These are phyloP conservation scores for Micractinium conductrix DNA, from an alignment of 139 green algal species.

Conservation along the genomic window DNA sequence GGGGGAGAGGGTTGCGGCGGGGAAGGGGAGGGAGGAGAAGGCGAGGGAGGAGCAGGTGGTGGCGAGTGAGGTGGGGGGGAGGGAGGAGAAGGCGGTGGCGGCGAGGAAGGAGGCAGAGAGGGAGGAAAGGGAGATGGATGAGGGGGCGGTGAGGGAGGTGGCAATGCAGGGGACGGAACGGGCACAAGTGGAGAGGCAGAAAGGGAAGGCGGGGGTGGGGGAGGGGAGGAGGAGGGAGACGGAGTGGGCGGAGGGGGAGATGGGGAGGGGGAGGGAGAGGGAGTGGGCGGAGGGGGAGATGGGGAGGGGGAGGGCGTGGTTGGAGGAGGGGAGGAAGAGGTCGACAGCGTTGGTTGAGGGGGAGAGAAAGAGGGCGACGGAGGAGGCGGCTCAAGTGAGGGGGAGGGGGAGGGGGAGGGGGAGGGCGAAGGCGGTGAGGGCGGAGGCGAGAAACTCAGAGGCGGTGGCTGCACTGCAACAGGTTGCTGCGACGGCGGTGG, in stretches of 20 bases:
- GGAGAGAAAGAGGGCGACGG: too few species aligned
- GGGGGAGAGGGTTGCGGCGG: not conserved
- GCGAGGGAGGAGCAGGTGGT: not conserved
- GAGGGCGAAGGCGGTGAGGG: too few species aligned
- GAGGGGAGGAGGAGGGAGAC: not conserved
- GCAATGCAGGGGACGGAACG: not conserved
- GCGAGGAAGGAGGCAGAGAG: not conserved
- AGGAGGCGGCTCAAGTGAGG: too few species aligned
- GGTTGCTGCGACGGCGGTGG: not conserved
- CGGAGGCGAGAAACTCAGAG: too few species aligned
- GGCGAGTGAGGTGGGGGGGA: not conserved
- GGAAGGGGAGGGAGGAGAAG: not conserved
- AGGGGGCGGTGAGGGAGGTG: not conserved
- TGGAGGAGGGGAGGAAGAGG: not conserved
- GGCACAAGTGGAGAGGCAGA: not conserved
- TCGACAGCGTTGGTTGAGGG: too few species aligned
- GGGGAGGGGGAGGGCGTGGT: not conserved
- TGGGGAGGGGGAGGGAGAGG: not conserved
- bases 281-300: not conserved
- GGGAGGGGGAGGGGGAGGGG: too few species aligned
- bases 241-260: not conserved
- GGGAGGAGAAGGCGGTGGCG: not conserved
- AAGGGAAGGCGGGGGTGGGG: not conserved
- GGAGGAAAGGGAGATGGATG: not conserved
- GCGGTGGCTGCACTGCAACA: too few species aligned